phyloP scores from a whole-genome alignment of 2,329 filamentous ascomycete species.

The Fusarium vanettenii region DNA sequence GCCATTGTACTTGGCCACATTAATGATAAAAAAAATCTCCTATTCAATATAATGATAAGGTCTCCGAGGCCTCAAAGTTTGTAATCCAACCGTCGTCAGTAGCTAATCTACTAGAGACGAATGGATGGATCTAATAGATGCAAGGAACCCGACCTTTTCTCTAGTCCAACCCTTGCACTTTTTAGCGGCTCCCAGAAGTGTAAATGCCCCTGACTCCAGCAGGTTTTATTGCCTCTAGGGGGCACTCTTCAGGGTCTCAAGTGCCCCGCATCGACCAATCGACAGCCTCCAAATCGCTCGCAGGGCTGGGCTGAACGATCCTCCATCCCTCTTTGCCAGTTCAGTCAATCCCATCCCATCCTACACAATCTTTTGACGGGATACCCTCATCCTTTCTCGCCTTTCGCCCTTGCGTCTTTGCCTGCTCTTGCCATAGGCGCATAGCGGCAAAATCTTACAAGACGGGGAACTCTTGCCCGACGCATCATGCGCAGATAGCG shows the following conservation, averaged over 20 bases:
- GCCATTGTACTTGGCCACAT: neutral
- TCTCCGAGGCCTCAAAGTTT: neutral
- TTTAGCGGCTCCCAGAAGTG: constrained; percentile 1
- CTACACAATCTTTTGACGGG: neutral
- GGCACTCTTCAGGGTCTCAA: constrained; percentile 26
- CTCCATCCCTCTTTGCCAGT: neutral
- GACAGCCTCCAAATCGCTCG: constrained; percentile 35
- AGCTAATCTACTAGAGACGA: neutral
- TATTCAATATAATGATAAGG: neutral
- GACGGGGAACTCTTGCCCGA: constrained; percentile 3
- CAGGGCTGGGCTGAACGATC: constrained; percentile 30
- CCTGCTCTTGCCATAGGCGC: constrained; percentile 13
- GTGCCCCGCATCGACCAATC: constrained; percentile 41
- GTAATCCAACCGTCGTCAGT: neutral
- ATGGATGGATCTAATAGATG: neutral
- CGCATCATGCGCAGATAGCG: constrained; percentile 42
- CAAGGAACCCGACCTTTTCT: neutral
- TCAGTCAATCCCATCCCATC: constrained; percentile 15
- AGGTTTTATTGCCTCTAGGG: constrained; percentile 20
- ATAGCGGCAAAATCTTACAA: constrained; percentile 1
- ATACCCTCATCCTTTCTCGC: constrained; percentile 1
- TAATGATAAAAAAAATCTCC: neutral
- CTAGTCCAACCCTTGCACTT: neutral
- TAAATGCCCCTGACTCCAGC: constrained; percentile 6
- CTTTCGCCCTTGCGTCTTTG: constrained; percentile 19